Conservation (phyloP, 345 rosid genomes). For the Eucalyptus decipiens region DNA sequence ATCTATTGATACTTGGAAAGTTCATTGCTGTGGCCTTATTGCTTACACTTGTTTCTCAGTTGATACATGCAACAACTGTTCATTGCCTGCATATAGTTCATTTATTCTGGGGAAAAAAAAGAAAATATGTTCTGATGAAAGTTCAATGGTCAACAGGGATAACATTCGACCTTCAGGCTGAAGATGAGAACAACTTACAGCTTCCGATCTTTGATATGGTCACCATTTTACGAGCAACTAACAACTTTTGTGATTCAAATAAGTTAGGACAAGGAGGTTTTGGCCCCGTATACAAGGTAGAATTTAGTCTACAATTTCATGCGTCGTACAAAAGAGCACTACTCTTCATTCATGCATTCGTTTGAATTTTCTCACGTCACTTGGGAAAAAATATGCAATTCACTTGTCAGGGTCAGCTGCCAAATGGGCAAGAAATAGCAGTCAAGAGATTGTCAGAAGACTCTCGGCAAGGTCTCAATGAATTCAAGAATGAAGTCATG, state of each 20-base stretch:
- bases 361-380: fast-evolving
- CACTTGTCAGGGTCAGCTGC: not conserved
- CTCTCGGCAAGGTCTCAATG: not conserved
- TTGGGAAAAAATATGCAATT: not conserved
- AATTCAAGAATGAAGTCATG: not conserved
- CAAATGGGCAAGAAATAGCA: not conserved
- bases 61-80: not conserved
- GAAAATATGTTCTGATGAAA: not conserved
- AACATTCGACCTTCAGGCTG: not conserved
- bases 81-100: not conserved
- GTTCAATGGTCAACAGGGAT: not conserved
- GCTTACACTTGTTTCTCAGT: not conserved
- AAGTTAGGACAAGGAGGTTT: not conserved
- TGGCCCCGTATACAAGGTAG: not conserved
- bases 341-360: not conserved
- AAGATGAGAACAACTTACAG: not conserved
- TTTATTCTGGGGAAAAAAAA: not conserved
- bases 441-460: not conserved
- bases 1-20: not conserved
- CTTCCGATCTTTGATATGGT: not conserved
- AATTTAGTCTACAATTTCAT: not conserved
- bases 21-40: not conserved
- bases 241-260: not conserved
- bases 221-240: not conserved
- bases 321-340: not conserved